A percentile compares a stretch with the other conserved stretches of the same genome.
phyloP scores from a whole-genome alignment of 345 rosid genomes.

The Bruguiera parviflora region DNA sequence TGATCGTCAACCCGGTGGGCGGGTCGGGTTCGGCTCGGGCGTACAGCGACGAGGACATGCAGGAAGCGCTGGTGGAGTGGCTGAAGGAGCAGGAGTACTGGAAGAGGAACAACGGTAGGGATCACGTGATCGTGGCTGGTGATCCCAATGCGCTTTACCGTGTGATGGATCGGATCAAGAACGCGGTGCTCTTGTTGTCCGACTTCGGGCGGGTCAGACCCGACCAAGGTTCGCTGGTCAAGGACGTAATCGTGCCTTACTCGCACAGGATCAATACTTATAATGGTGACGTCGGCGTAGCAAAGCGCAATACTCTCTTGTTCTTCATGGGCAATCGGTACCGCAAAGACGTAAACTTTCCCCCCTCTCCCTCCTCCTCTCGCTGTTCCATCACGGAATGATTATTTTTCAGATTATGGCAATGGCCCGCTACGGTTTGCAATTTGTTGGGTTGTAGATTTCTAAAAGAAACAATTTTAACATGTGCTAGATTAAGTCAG shows the following conservation, averaged over 20 bases:
- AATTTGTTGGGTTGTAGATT: no score
- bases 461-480: no score
- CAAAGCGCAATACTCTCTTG: slow-evolving; percentile 61
- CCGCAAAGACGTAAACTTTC: slow-evolving; percentile 67
- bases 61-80: slow-evolving; percentile 77
- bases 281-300: slow-evolving; percentile 59
- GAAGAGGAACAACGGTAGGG: slow-evolving; percentile 70
- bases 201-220: slow-evolving; percentile 82
- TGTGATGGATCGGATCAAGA: slow-evolving; percentile 62
- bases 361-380: not conserved
- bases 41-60: slow-evolving; percentile 88
- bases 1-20: slow-evolving; percentile 56
- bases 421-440: no score
- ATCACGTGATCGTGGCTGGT: slow-evolving; percentile 77
- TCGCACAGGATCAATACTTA: slow-evolving; percentile 75
- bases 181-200: slow-evolving; percentile 58
- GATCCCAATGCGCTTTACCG: slow-evolving; percentile 86
- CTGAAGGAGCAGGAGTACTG: slow-evolving; percentile 75
- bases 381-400: not conserved
- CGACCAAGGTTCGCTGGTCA: slow-evolving; percentile 86
- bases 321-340: slow-evolving; percentile 99
- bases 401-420: not conserved
- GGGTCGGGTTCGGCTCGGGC: slow-evolving; percentile 35
- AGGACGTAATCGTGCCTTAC: slow-evolving; percentile 87
- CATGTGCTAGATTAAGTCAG: no score